Evolutionary conservation across 192 early-diverging fungal genomes (phyloP).

Genomic region (Pilobolus umbonatus): DNA sequence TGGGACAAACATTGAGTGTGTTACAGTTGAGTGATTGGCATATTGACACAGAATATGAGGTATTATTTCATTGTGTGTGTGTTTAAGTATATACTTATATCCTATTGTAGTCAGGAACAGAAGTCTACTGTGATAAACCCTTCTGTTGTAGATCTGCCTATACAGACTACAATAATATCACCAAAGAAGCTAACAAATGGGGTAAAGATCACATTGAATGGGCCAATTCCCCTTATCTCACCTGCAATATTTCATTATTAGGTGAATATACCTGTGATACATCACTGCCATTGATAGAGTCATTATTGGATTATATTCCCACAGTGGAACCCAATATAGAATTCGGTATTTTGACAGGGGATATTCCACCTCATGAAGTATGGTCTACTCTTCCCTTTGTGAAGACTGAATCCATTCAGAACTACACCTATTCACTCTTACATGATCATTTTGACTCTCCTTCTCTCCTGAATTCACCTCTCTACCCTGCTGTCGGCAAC

Average conservation of each 20-base stretch:
- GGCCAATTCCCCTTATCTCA: not conserved
- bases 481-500: slow-evolving; percentile 53
- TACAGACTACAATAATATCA: slow-evolving; percentile 31
- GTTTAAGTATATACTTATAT: not conserved
- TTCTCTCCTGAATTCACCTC: slow-evolving; percentile 21
- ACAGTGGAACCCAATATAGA: slow-evolving; percentile 33
- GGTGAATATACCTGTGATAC: slow-evolving; percentile 50
- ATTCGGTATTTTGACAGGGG: slow-evolving; percentile 53
- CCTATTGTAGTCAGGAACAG: slow-evolving; percentile 33
- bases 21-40: slow-evolving; percentile 50
- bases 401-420: slow-evolving; percentile 37
- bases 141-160: slow-evolving; percentile 47
- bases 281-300: slow-evolving; percentile 41
- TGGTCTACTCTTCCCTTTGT: slow-evolving; percentile 41
- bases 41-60: slow-evolving; percentile 40
- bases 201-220: slow-evolving; percentile 13
- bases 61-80: not conserved
- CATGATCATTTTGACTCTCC: slow-evolving; percentile 29
- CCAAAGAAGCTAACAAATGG: slow-evolving; percentile 30
- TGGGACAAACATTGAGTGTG: slow-evolving; percentile 34
- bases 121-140: slow-evolving; percentile 44
- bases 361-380: slow-evolving; percentile 52
- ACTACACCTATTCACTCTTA: slow-evolving; percentile 30
- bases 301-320: slow-evolving; percentile 42
- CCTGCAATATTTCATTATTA: slow-evolving; percentile 2